phyloP scores from a whole-genome alignment of 2,329 filamentous ascomycete genomes.

The Simplicillium aogashimaense region DNA sequence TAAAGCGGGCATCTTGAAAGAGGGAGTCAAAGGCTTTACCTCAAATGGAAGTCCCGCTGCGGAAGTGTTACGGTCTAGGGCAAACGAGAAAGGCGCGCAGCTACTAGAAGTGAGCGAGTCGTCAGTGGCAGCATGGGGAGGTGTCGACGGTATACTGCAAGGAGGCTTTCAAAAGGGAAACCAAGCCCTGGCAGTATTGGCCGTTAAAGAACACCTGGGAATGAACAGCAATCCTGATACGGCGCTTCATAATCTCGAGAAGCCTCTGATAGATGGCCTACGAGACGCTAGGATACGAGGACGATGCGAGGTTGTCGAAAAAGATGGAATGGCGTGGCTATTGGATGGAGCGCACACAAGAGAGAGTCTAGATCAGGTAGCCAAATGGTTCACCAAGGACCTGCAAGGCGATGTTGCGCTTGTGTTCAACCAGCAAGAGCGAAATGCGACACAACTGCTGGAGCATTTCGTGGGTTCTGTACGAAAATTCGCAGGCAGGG shows the following conservation, averaged over 20 bases:
- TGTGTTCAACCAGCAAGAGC: constrained; percentile 89
- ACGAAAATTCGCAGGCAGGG: too few relatives aligned
- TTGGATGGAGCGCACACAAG: constrained; percentile 83
- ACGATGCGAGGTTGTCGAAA: constrained; percentile 59
- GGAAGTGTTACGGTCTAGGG: constrained; percentile 48
- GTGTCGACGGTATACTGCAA: constrained; percentile 29
- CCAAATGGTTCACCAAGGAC: constrained; percentile 51
- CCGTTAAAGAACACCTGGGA: constrained; percentile 48
- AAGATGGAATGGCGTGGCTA: constrained; percentile 55
- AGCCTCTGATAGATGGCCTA: constrained; percentile 53
- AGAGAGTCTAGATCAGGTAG: constrained; percentile 70
- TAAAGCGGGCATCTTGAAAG: constrained; percentile 80
- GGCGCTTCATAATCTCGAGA: constrained; percentile 14
- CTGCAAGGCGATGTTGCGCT: constrained; percentile 24
- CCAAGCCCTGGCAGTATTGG: constrained; percentile 44
- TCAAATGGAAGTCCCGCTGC: constrained; percentile 19
- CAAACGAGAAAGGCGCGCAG: constrained; percentile 41
- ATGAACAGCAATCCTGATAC: constrained; percentile 12
- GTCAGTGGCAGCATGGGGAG: constrained; percentile 29
- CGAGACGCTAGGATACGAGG: constrained; percentile 60
- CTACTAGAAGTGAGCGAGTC: constrained; percentile 31
- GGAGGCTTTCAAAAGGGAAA: constrained; percentile 49
- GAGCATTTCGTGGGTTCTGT: too few relatives aligned
- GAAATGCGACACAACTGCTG: constrained; percentile 61
- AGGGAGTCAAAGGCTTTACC: constrained; percentile 32